These are phyloP conservation scores for Scleroderma bovista DNA, from an alignment of 768 basidiomycete genomes.

Conservation along the genomic window DNA sequence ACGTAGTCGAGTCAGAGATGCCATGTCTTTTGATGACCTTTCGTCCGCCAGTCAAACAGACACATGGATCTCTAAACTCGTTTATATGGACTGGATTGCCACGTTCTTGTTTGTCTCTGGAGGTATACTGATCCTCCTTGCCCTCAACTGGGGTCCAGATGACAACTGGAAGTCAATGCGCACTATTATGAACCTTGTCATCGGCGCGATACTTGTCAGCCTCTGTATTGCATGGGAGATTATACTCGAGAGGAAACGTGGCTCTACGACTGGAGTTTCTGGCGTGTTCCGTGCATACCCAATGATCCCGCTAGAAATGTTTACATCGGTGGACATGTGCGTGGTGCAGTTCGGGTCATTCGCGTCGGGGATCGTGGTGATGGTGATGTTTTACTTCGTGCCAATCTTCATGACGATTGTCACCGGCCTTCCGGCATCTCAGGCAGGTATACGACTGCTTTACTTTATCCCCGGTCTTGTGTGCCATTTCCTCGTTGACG, in stretches of 20 bases:
- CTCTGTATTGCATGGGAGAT: constrained; percentile 40
- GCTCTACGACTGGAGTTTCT: neutral
- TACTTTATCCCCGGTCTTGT: constrained; percentile 48
- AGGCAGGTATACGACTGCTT: constrained; percentile 44
- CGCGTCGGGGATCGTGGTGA: constrained; percentile 42
- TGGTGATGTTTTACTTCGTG: constrained; percentile 51
- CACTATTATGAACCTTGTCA: constrained; percentile 42
- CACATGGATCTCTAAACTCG: constrained; percentile 26
- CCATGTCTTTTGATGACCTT: constrained; percentile 10
- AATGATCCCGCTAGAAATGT: constrained; percentile 45
- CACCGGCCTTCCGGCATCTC: constrained; percentile 32
- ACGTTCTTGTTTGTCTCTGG: constrained; percentile 37
- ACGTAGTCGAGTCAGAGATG: constrained; percentile 25
- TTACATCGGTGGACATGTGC: constrained; percentile 38
- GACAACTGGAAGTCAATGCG: constrained; percentile 37
- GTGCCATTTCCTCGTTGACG: constrained; percentile 5
- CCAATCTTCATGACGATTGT: constrained; percentile 47
- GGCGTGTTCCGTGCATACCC: constrained; percentile 30
- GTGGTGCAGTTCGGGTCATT: constrained; percentile 35
- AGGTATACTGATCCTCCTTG: constrained; percentile 44
- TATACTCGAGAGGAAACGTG: constrained; percentile 27
- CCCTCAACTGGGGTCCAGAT: constrained; percentile 46
- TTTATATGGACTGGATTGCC: constrained; percentile 45
- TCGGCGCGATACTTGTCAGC: constrained; percentile 39
- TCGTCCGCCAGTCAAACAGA: neutral